A percentile compares a stretch with the other conserved stretches of the same genome.
phyloP scores from a whole-genome alignment of 192 early-diverging fungal genomes.

The Chytriomyces sp. region DNA sequence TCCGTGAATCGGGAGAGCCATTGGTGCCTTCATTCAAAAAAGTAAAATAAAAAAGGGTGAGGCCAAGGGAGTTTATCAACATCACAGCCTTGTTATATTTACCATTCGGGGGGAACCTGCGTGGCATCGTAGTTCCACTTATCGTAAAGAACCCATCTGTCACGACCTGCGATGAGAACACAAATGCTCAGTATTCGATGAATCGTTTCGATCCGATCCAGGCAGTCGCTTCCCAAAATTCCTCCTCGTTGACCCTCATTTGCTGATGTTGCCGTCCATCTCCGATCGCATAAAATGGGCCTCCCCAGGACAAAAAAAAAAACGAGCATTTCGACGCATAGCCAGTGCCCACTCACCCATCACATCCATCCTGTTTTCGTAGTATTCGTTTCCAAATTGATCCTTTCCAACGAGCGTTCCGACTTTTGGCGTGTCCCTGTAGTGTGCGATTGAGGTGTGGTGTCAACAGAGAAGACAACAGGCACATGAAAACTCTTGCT shows the following conservation, averaged over 20 bases:
- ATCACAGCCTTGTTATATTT: background rate
- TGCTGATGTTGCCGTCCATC: too few relatives aligned
- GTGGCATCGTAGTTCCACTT: conserved; percentile 61
- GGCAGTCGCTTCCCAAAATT: too few relatives aligned
- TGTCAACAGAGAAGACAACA: too few relatives aligned
- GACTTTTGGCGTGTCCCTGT: conserved; percentile 49
- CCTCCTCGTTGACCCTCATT: too few relatives aligned
- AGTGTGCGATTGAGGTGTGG: too few relatives aligned
- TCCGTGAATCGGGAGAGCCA: conserved; percentile 62
- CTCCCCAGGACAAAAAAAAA: too few relatives aligned
- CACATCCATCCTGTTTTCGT: conserved; percentile 55
- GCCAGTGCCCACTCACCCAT: conserved; percentile 13
- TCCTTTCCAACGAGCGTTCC: conserved; percentile 58
- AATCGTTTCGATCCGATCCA: too few relatives aligned
- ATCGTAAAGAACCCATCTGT: conserved; percentile 58
- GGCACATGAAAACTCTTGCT: too few relatives aligned
- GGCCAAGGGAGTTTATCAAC: background rate
- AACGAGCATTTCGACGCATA: too few relatives aligned
- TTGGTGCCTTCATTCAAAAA: conserved; percentile 51
- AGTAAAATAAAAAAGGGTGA: background rate
- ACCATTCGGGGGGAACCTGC: conserved; percentile 63
- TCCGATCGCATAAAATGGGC: too few relatives aligned
- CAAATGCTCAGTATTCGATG: too few relatives aligned
- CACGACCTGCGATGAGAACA: conserved; percentile 36
- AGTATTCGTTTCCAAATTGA: conserved; percentile 59